phyloP scores from a whole-genome alignment of 768 basidiomycete species.

The Sporobolomyces phaffii region DNA sequence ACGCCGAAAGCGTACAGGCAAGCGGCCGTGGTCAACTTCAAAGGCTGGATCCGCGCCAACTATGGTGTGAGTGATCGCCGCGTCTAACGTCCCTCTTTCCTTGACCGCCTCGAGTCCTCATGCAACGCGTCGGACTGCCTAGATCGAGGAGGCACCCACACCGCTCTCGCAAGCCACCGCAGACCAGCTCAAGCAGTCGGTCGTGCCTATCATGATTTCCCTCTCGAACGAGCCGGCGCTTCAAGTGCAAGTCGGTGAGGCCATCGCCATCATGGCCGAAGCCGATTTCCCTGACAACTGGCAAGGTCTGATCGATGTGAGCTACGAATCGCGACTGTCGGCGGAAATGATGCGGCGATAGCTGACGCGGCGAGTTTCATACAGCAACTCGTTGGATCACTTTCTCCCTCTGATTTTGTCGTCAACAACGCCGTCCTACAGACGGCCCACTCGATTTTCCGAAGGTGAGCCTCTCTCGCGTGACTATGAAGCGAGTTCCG shows the following conservation, averaged over 20 bases:
- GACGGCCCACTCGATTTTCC: slow-evolving; percentile 93
- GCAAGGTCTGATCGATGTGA: slow-evolving; percentile 81
- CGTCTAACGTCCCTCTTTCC: too few species aligned
- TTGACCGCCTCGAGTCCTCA: neutral
- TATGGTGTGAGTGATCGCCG: slow-evolving; percentile 63
- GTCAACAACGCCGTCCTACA: slow-evolving; percentile 84
- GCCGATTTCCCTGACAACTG: slow-evolving; percentile 85
- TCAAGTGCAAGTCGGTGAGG: slow-evolving; percentile 78
- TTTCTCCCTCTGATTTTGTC: slow-evolving; percentile 73
- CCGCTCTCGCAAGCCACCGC: slow-evolving; percentile 24
- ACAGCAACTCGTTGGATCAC: slow-evolving; percentile 80
- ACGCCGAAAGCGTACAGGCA: slow-evolving; percentile 68
- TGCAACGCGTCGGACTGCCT: neutral
- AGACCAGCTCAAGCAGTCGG: slow-evolving; percentile 60
- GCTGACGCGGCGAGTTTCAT: neutral
- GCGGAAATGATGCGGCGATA: neutral
- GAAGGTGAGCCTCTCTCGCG: slow-evolving; percentile 42
- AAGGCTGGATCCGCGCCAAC: slow-evolving; percentile 76
- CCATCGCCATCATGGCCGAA: slow-evolving; percentile 82
- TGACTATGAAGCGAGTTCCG: neutral
- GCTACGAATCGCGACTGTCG: slow-evolving; percentile 45
- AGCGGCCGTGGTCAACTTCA: slow-evolving; percentile 81
- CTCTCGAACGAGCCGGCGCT: slow-evolving; percentile 56
- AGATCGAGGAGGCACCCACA: slow-evolving; percentile 39
- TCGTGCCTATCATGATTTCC: slow-evolving; percentile 86